A percentile compares a stretch with the other conserved stretches of the same genome.
These are phyloP conservation scores for Datura wrightii DNA, from an alignment of 257 asterid species.

Conservation along the genomic window DNA sequence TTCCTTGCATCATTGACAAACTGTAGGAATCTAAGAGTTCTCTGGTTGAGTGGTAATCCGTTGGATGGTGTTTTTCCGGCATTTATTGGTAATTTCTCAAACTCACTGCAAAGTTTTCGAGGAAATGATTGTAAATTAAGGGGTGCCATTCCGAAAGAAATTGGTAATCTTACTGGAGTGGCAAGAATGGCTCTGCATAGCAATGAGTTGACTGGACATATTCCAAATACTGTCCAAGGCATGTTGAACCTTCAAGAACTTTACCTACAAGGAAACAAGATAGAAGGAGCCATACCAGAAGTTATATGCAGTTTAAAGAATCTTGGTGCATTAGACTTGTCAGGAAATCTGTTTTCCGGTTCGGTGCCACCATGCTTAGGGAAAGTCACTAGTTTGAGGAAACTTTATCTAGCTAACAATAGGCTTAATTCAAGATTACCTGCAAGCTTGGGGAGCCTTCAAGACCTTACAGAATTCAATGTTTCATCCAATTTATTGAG, in stretches of 20 bases:
- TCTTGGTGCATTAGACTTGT: neutral
- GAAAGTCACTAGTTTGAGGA: neutral
- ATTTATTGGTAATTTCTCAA: constrained; percentile 16
- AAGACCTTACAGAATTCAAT: neutral
- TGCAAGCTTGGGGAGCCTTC: neutral
- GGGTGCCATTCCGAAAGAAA: neutral
- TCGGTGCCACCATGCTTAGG: neutral
- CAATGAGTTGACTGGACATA: neutral
- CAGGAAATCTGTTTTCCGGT: neutral
- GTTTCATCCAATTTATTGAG: neutral
- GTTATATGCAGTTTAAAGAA: neutral
- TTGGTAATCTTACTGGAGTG: neutral
- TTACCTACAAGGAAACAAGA: neutral
- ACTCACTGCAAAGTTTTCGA: rapidly evolving
- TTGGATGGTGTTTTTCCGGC: neutral
- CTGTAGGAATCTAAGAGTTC: neutral
- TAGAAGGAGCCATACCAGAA: neutral
- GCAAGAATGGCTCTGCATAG: rapidly evolving
- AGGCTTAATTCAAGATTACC: neutral
- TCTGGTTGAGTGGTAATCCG: neutral
- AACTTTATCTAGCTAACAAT: neutral
- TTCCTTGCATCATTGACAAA: constrained; percentile 23
- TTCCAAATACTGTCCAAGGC: neutral
- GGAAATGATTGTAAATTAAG: neutral
- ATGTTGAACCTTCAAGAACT: neutral